A percentile compares a stretch with the other conserved stretches of the same genome.
These are phyloP conservation scores for Vitellaria paradoxa DNA, from an alignment of 179 eudicot species.

Conservation along the genomic window DNA sequence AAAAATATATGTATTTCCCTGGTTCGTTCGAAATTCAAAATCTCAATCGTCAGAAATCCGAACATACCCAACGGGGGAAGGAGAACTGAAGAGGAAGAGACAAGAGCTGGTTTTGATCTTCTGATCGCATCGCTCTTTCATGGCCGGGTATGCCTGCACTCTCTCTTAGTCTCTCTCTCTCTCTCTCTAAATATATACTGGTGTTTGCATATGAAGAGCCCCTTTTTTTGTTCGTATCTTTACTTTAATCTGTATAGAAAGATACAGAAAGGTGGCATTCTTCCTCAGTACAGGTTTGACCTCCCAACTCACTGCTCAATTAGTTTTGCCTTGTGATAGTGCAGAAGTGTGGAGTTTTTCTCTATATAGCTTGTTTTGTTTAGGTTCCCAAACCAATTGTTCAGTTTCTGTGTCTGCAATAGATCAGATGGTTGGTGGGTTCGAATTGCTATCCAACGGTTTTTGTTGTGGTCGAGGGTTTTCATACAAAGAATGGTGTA, in stretches of 20 bases:
- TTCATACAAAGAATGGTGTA: not conserved
- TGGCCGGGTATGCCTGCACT: conserved; percentile 12
- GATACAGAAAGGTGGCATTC: too few relatives aligned
- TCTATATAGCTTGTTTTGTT: not conserved
- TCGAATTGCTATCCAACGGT: not conserved
- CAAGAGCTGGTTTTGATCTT: not conserved
- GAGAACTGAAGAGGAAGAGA: not conserved
- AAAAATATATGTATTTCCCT: too few relatives aligned
- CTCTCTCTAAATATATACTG: not conserved
- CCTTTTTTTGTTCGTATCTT: not conserved
- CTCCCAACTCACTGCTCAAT: not conserved
- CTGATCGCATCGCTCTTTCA: conserved; percentile 5
- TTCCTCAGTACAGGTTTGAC: not conserved
- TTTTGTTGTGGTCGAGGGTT: not conserved
- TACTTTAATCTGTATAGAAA: not conserved
- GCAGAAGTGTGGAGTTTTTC: not conserved
- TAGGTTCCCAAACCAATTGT: not conserved
- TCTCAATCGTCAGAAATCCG: too few relatives aligned
- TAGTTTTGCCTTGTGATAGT: not conserved
- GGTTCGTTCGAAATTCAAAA: too few relatives aligned
- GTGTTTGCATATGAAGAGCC: not conserved
- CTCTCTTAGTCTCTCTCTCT: not conserved
- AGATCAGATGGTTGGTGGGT: conserved; percentile 11
- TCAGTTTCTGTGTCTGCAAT: not conserved
- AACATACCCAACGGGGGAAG: not conserved